Evolutionary conservation across 129 eudicot genomes (phyloP).

Genomic region (Erigeron canadensis): DNA sequence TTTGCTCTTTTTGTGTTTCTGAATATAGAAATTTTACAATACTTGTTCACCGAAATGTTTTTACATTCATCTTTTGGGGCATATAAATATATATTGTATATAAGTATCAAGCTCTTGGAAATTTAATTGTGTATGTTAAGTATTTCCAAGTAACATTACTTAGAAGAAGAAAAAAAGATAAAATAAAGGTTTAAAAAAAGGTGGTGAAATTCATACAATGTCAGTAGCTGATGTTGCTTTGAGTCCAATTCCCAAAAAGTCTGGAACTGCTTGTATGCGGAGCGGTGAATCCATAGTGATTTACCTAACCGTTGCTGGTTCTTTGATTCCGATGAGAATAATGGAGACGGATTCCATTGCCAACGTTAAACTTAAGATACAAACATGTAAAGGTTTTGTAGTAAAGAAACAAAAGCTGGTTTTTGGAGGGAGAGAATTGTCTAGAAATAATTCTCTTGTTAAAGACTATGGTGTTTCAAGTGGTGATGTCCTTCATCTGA

Average conservation of each 20-base stretch:
- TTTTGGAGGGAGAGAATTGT: constrained; percentile 66
- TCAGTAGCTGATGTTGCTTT: constrained; percentile 65
- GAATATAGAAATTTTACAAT: constrained; percentile 32
- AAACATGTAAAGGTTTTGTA: constrained; percentile 66
- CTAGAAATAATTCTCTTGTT: constrained; percentile 55
- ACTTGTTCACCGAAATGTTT: constrained; percentile 12
- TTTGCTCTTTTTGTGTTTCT: constrained; percentile 40
- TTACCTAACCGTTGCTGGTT: constrained; percentile 57
- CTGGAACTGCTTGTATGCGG: constrained; percentile 38
- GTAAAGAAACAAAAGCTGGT: constrained; percentile 68
- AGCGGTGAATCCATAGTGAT: constrained; percentile 52
- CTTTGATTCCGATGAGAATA: constrained; percentile 58
- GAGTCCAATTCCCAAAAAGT: constrained; percentile 44
- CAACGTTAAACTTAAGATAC: constrained; percentile 63
- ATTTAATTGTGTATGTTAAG: constrained; percentile 30
- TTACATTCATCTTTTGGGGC: not conserved
- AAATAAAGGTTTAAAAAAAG: not conserved
- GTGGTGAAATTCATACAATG: constrained; percentile 42
- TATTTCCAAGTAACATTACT: not conserved
- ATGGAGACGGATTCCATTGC: constrained; percentile 80
- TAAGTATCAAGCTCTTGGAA: constrained; percentile 8
- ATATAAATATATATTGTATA: constrained; percentile 2
- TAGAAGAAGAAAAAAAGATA: not conserved
- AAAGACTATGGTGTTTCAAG: constrained; percentile 64
- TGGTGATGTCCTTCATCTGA: constrained; percentile 64